Percentiles rank a stretch among this genome's conserved stretches.
These are phyloP conservation scores for Globisporangium echinulatum DNA, from an alignment of 352 stramenopile genomes.

Conservation along the genomic window DNA sequence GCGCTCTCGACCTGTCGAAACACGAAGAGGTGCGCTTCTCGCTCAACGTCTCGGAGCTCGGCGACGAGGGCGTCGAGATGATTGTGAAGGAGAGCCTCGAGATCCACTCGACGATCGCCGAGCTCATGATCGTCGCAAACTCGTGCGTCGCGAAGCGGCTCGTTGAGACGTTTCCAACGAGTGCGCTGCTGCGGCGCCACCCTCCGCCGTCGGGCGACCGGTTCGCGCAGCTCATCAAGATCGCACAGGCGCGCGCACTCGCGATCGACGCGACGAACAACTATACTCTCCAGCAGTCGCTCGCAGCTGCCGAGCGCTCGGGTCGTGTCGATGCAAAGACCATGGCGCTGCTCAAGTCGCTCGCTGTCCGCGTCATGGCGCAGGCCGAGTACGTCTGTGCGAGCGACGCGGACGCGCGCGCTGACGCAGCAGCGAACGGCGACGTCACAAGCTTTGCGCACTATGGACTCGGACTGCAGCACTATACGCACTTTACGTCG, in stretches of 20 bases:
- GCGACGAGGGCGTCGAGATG: constrained; percentile 76
- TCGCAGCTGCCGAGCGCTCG: constrained; percentile 46
- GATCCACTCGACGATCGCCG: constrained; percentile 91
- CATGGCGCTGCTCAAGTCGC: constrained; percentile 88
- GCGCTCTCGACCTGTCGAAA: constrained; percentile 73
- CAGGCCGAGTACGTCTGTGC: constrained; percentile 92
- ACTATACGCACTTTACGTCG: constrained; percentile 92
- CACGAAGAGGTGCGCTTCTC: constrained; percentile 85
- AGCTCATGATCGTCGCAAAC: constrained; percentile 94
- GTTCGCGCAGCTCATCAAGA: constrained; percentile 67
- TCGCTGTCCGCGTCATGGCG: constrained; percentile 92
- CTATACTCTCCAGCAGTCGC: constrained; percentile 75
- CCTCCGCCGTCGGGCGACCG: constrained; percentile 64
- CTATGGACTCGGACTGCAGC: constrained; percentile 84
- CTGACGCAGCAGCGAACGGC: constrained; percentile 18
- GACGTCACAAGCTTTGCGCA: constrained; percentile 69
- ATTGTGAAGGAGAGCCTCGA: constrained; percentile 88
- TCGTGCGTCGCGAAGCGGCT: constrained; percentile 83
- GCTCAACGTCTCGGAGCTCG: constrained; percentile 61
- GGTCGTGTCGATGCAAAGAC: constrained; percentile 70
- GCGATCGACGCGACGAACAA: constrained; percentile 76
- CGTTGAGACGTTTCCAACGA: constrained; percentile 67
- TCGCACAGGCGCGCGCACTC: constrained; percentile 64
- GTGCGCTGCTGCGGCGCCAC: constrained; percentile 86
- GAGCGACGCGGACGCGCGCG: constrained; percentile 39